A percentile compares a stretch with the other conserved stretches of the same genome.
These are phyloP conservation scores for Paecilomyces formosus DNA, from an alignment of 2,329 filamentous ascomycete species.

Conservation along the genomic window DNA sequence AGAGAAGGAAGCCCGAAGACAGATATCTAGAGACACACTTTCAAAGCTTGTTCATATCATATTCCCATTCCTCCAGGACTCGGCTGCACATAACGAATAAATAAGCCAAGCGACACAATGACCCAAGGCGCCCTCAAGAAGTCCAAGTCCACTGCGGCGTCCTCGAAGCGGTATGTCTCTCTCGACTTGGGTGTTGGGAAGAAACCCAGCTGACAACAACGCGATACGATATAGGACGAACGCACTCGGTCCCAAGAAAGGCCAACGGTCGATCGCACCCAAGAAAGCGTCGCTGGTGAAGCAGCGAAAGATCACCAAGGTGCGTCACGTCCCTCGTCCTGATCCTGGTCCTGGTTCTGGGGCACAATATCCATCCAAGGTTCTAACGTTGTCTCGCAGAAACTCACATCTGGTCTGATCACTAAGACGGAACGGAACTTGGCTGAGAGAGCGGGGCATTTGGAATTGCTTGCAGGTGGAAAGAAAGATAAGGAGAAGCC, in stretches of 20 bases:
- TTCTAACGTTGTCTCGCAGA: constrained; percentile 28
- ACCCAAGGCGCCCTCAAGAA: constrained; percentile 45
- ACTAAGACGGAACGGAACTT: constrained; percentile 61
- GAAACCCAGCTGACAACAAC: background rate
- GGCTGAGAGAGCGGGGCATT: constrained; percentile 60
- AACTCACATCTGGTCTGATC: constrained; percentile 55
- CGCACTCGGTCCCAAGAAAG: constrained; percentile 47
- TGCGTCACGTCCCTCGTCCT: constrained; percentile 16
- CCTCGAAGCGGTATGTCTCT: constrained; percentile 31
- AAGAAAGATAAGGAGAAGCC: constrained; percentile 50
- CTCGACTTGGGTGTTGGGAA: background rate
- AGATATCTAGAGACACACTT: too few species aligned
- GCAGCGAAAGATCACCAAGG: constrained; percentile 57
- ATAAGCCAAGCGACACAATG: constrained; percentile 22
- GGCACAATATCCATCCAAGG: too few species aligned
- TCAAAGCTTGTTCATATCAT: too few species aligned
- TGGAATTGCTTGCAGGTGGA: constrained; percentile 60
- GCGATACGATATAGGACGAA: constrained; percentile 10
- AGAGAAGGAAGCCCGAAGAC: background rate
- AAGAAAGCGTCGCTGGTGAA: constrained; percentile 56
- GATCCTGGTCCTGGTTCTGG: background rate
- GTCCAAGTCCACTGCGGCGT: constrained; percentile 23
- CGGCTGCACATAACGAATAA: background rate
- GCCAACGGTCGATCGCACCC: constrained; percentile 56
- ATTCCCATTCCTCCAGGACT: background rate